A percentile compares a stretch with the other conserved stretches of the same genome.
Evolutionary conservation across 1,284 basidiomycete genomes (phyloP).

Genomic region (Ceratobasidium sp.): DNA sequence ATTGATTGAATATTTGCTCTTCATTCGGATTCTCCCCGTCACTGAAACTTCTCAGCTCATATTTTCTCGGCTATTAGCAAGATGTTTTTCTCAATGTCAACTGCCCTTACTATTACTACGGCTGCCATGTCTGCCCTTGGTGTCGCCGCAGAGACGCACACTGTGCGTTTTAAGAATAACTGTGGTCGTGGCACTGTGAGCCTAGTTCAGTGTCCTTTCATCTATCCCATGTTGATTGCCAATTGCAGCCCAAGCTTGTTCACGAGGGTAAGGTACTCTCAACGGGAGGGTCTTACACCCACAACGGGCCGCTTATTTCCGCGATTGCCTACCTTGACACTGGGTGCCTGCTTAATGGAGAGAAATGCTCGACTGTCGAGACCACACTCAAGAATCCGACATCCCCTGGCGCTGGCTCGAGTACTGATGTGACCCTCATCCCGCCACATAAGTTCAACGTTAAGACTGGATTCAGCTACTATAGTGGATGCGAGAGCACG

Average conservation of each 20-base stretch:
- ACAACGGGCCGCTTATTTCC: conserved; percentile 57
- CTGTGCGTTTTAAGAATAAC: conserved; percentile 5
- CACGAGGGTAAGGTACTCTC: conserved; percentile 53
- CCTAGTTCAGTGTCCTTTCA: neutral
- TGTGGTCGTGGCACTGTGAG: conserved; percentile 12
- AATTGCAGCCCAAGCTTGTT: conserved; percentile 53
- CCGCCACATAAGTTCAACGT: conserved; percentile 62
- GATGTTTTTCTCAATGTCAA: neutral
- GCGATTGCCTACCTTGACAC: conserved; percentile 64
- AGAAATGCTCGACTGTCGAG: conserved; percentile 63
- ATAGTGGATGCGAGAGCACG: conserved; percentile 61
- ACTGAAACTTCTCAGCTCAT: neutral
- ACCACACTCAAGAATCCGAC: conserved; percentile 62
- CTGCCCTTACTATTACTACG: neutral
- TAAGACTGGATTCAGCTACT: conserved; percentile 62
- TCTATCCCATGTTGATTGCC: neutral
- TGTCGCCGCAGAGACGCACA: neutral
- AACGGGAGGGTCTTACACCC: conserved; percentile 56
- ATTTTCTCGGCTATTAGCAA: neutral
- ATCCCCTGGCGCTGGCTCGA: conserved; percentile 61
- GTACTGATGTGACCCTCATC: conserved; percentile 64
- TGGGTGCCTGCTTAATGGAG: conserved; percentile 63
- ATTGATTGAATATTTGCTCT: neutral
- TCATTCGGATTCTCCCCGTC: neutral
- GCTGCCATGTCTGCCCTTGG: neutral